phyloP scores from a whole-genome alignment of 805 yeast genomes.

The Pichia scutulata region DNA sequence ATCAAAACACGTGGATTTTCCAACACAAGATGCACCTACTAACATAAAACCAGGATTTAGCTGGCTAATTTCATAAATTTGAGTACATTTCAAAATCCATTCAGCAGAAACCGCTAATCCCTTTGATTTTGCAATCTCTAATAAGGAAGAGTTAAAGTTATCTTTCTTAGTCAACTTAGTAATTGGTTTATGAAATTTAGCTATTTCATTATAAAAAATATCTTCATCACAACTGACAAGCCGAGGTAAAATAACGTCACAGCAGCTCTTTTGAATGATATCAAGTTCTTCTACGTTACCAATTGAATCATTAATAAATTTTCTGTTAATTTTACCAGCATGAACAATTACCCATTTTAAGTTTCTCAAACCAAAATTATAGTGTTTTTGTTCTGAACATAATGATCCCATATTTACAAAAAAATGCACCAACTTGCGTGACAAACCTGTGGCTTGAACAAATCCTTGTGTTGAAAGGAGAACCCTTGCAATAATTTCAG shows the following conservation, averaged over 20 bases:
- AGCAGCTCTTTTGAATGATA: slow-evolving; percentile 44
- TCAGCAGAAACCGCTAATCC: slow-evolving; percentile 30
- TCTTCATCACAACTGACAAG: slow-evolving; percentile 45
- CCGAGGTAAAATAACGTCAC: slow-evolving; percentile 63
- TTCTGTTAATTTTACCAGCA: slow-evolving; percentile 41
- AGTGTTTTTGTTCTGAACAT: slow-evolving; percentile 57
- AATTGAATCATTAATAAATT: background rate
- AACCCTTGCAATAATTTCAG: slow-evolving; percentile 57
- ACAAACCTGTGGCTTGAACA: slow-evolving; percentile 33
- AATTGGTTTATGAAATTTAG: slow-evolving; percentile 21
- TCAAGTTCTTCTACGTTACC: slow-evolving; percentile 7
- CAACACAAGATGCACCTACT: slow-evolving; percentile 69
- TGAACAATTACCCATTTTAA: slow-evolving; percentile 57
- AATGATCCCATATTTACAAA: slow-evolving; percentile 36
- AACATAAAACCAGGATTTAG: slow-evolving; percentile 75
- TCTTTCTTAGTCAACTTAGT: slow-evolving; percentile 8
- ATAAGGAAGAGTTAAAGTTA: slow-evolving; percentile 24
- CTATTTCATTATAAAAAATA: slow-evolving; percentile 24
- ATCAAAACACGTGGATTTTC: slow-evolving; percentile 55
- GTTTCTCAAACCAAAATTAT: slow-evolving; percentile 86
- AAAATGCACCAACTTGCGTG: slow-evolving; percentile 46
- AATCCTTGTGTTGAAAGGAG: slow-evolving; percentile 73
- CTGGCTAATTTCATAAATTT: slow-evolving; percentile 52
- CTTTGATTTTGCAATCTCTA: slow-evolving; percentile 20
- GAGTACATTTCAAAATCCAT: slow-evolving; percentile 52